Evolutionary conservation across 2,329 filamentous ascomycete genomes (phyloP), one percentile per base, ranked within the genome.

Genomic region (Hypoxylon sp.): DNA sequence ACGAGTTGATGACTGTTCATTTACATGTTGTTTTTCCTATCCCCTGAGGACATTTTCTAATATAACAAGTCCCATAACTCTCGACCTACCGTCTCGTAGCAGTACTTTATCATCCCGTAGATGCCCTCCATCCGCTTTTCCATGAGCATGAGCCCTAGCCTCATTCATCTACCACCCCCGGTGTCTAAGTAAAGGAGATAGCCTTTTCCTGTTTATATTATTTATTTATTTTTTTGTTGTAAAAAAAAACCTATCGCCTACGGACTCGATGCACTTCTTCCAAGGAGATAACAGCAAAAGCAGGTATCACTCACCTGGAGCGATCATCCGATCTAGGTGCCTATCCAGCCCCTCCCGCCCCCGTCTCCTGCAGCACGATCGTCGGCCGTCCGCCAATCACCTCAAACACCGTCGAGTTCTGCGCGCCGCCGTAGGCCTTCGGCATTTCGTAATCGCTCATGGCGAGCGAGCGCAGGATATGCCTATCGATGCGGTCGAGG

Each of bases 391-490:
- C 58, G 3, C 66, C 72, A 1, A 73, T n/a, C 39, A 74, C 70
- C 24, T 72, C 71, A 22, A 74, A 74, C 6, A 65, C 64, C 5
- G 67, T 65, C 1, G 57, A 46, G 11, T 59, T 50, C 46, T 64
- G 57, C 15, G 28, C 30, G 10, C 58, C 59, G 17, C 2, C 37
- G 2, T 70, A 65, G 17, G 62, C 66, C n/a, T 62, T 58, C 1
- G 67, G 66, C 8, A 63, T 13, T 39, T 74, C 72, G 51, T 62
- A 67, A 11, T 74, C 72, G 52, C 67, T 68, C 63, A 74, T 71
- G 39, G 68, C 70, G 8, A 74, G 67, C 0, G 72, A 72, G 32
- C 72, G 71, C 22, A 74, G 37, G 52, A 74, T 74, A 22, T 74
- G 72, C 11, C 59, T 62, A 50, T 74, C 72, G 49, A 74, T 69